Conservation (phyloP, 495 filamentous ascomycete genomes). For the Penicillium egyptiacum region DNA sequence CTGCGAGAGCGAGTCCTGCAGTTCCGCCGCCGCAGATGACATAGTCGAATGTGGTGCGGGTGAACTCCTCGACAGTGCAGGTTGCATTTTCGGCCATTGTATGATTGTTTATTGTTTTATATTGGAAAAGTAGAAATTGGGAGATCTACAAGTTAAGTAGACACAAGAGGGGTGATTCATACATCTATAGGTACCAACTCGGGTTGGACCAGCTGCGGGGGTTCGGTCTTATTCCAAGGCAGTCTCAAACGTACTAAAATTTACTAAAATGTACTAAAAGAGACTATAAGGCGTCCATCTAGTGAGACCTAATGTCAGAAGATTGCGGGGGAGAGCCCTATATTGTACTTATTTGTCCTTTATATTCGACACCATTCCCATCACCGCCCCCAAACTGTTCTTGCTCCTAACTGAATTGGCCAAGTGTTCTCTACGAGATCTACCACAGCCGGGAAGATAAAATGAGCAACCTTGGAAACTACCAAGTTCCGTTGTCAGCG, state of each 20-base stretch:
- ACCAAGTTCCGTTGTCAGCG: background rate
- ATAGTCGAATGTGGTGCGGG: slow-evolving; percentile 30
- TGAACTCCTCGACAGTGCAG: slow-evolving; percentile 18
- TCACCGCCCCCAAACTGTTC: background rate
- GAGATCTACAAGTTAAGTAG: background rate
- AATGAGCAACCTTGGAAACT: background rate
- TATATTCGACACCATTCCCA: background rate
- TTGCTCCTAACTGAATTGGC: background rate
- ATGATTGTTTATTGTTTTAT: background rate
- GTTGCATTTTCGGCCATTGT: slow-evolving; percentile 11
- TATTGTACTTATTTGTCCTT: background rate
- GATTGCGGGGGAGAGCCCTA: background rate
- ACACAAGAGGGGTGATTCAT: background rate
- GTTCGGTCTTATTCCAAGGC: background rate
- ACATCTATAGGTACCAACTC: background rate
- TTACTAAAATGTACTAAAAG: background rate
- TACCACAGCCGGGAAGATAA: background rate
- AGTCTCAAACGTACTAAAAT: background rate
- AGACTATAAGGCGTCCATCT: background rate
- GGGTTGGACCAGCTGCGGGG: background rate
- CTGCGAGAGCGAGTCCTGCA: slow-evolving; percentile 49
- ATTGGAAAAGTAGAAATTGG: background rate
- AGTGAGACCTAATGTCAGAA: background rate
- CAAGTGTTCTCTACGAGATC: background rate
- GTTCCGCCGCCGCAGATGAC: slow-evolving; percentile 49